A percentile compares a stretch with the other conserved stretches of the same genome.
Conservation (phyloP, 345 rosid genomes). For the Gossypium anomalum region DNA sequence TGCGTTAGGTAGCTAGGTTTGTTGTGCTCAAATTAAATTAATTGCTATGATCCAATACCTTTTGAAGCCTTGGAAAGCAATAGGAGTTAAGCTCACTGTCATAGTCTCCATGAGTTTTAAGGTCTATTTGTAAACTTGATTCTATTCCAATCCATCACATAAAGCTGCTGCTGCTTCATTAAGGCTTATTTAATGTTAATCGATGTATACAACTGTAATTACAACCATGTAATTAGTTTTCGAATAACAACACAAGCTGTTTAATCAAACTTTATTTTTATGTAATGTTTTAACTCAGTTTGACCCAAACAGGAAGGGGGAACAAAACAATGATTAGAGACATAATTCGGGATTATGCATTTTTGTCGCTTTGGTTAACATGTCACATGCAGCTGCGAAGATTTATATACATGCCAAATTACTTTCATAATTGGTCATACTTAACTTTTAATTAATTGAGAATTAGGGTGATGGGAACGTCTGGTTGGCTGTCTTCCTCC, state of each 20-base stretch:
- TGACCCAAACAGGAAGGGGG: slow-evolving; percentile 7
- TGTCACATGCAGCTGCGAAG: slow-evolving; percentile 4
- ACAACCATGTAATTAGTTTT: neutral
- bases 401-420: neutral
- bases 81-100: neutral
- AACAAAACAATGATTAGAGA: slow-evolving; percentile 4
- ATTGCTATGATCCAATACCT: too few species aligned
- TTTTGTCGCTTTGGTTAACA: slow-evolving; percentile 1
- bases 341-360: neutral
- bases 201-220: neutral
- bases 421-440: neutral
- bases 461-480: neutral
- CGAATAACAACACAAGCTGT: neutral
- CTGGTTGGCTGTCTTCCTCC: too few species aligned
- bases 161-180: neutral
- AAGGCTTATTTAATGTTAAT: slow-evolving; percentile 9
- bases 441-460: neutral
- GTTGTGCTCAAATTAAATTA: neutral
- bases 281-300: neutral
- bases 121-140: too few species aligned
- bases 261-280: neutral
- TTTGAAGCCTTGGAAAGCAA: too few species aligned
- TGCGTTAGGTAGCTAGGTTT: slow-evolving; percentile 3
- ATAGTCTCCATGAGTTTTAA: neutral
- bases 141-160: neutral